These are phyloP conservation scores for Verticillium zaregamsianum DNA, from an alignment of 2,329 filamentous ascomycete genomes.

Conservation along the genomic window DNA sequence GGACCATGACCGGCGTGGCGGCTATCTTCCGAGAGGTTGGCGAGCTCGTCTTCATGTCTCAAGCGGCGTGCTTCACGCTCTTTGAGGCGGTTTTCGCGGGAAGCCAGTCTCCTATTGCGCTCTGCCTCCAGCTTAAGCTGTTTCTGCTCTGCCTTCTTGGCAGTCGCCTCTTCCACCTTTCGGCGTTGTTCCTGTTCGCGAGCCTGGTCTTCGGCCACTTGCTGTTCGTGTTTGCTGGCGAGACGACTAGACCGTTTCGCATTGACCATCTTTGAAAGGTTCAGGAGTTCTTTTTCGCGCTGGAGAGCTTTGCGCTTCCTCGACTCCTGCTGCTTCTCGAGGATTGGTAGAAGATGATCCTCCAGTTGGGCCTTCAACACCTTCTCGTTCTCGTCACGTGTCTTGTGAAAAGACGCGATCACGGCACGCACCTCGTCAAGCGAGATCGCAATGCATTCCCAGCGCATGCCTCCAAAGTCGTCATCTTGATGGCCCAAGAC, in stretches of 20 bases:
- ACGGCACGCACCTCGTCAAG: slow-evolving; percentile 73
- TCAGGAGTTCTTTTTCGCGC: slow-evolving; percentile 74
- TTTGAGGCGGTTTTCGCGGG: slow-evolving; percentile 77
- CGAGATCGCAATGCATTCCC: slow-evolving; percentile 87
- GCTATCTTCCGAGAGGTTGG: slow-evolving; percentile 72
- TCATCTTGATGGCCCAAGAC: slow-evolving; percentile 40
- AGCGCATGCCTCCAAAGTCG: slow-evolving; percentile 71
- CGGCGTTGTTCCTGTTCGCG: slow-evolving; percentile 65
- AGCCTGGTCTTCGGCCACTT: slow-evolving; percentile 67
- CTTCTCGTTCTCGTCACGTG: slow-evolving; percentile 81
- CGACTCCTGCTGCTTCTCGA: slow-evolving; percentile 74
- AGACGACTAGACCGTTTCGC: slow-evolving; percentile 92
- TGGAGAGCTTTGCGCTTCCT: slow-evolving; percentile 66
- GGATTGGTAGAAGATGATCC: slow-evolving; percentile 75
- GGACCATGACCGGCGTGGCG: slow-evolving; percentile 52
- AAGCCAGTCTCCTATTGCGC: slow-evolving; percentile 74
- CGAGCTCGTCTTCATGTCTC: slow-evolving; percentile 80
- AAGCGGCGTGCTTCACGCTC: slow-evolving; percentile 81
- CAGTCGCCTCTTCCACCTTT: slow-evolving; percentile 61
- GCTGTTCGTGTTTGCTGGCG: slow-evolving; percentile 74
- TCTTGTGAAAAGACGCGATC: slow-evolving; percentile 66
- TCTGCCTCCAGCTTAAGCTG: slow-evolving; percentile 61
- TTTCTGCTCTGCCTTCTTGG: slow-evolving; percentile 62
- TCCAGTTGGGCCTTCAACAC: slow-evolving; percentile 66
- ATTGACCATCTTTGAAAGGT: slow-evolving; percentile 81